Conservation (phyloP, 495 filamentous ascomycete species). For the Hyaloscypha hepaticicola region DNA sequence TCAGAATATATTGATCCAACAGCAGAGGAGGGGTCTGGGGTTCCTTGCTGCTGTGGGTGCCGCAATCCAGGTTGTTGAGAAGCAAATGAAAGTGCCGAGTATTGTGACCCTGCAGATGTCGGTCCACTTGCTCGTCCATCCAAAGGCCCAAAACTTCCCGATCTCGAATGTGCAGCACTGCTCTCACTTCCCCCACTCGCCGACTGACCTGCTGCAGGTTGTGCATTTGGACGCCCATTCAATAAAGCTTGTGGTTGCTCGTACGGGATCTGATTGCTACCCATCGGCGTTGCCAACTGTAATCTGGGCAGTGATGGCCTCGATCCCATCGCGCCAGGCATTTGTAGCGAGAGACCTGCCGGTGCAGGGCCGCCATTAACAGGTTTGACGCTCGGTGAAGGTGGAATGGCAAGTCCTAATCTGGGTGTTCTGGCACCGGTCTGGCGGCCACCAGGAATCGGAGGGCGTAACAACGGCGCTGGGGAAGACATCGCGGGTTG, state of each 20-base stretch:
- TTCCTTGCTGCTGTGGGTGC: conserved; percentile 50
- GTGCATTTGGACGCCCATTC: conserved; percentile 47
- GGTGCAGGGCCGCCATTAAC: conserved; percentile 42
- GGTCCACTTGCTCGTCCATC: conserved; percentile 73
- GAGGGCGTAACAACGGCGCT: conserved; percentile 77
- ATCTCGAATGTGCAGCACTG: conserved; percentile 65
- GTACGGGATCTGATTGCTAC: conserved; percentile 65
- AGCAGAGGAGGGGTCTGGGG: conserved; percentile 84
- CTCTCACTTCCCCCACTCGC: conserved; percentile 71
- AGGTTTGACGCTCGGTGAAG: conserved; percentile 76
- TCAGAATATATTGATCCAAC: conserved; percentile 83
- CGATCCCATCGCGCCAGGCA: conserved; percentile 37
- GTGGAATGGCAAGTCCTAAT: conserved; percentile 83
- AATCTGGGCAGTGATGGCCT: conserved; percentile 68
- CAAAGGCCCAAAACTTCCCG: conserved; percentile 70
- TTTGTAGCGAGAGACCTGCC: conserved; percentile 33
- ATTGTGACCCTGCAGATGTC: conserved; percentile 78
- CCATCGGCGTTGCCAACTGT: conserved; percentile 82
- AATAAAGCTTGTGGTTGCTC: conserved; percentile 42
- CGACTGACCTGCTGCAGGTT: conserved; percentile 40
- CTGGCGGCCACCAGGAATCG: conserved; percentile 70
- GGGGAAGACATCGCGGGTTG: conserved; percentile 68
- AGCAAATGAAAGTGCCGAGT: conserved; percentile 72
- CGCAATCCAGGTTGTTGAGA: conserved; percentile 56
- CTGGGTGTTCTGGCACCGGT: conserved; percentile 67